Evolutionary conservation across 2,329 filamentous ascomycete genomes (phyloP).

Genomic region (Colletotrichum ledebouriae): DNA sequence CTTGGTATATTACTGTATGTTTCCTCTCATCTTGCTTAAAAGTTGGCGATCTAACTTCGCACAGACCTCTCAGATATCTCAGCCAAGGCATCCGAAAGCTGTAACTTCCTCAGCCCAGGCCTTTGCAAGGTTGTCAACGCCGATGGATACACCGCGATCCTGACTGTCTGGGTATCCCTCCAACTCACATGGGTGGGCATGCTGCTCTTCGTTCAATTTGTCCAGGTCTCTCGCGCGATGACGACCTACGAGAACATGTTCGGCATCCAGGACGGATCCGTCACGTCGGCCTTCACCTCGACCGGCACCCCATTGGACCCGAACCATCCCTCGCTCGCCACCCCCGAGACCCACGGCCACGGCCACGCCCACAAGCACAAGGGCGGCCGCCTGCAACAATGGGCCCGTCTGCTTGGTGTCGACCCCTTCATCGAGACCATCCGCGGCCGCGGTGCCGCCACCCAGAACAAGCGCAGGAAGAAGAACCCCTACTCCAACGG

Average conservation of each 20-base stretch:
- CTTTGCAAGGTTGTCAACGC: slow-evolving; percentile 83
- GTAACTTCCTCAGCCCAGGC: slow-evolving; percentile 80
- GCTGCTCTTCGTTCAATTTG: slow-evolving; percentile 92
- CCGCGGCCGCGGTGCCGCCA: slow-evolving; percentile 81
- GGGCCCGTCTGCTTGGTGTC: slow-evolving; percentile 87
- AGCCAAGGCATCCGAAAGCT: slow-evolving; percentile 66
- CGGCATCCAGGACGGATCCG: slow-evolving; percentile 74
- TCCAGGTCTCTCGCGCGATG: slow-evolving; percentile 92
- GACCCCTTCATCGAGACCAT: slow-evolving; percentile 96
- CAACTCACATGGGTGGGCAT: slow-evolving; percentile 98
- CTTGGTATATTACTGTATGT: slow-evolving; percentile 79
- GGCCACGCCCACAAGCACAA: slow-evolving; percentile 66
- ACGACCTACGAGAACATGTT: slow-evolving; percentile 99
- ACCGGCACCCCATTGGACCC: slow-evolving; percentile 80
- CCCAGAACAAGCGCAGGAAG: slow-evolving; percentile 66
- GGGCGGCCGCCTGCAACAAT: slow-evolving; percentile 79
- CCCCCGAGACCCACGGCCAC: slow-evolving; percentile 56
- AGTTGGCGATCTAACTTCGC: slow-evolving; percentile 47
- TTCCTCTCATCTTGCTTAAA: not conserved
- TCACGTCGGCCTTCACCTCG: slow-evolving; percentile 83
- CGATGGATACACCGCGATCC: slow-evolving; percentile 86
- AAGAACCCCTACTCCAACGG: slow-evolving; percentile 90
- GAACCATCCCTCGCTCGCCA: slow-evolving; percentile 73
- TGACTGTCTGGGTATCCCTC: slow-evolving; percentile 82
- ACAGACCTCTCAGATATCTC: slow-evolving; percentile 75